phyloP scores from a whole-genome alignment of 2,329 filamentous ascomycete species.

The Endoconidiophora laricicola region DNA sequence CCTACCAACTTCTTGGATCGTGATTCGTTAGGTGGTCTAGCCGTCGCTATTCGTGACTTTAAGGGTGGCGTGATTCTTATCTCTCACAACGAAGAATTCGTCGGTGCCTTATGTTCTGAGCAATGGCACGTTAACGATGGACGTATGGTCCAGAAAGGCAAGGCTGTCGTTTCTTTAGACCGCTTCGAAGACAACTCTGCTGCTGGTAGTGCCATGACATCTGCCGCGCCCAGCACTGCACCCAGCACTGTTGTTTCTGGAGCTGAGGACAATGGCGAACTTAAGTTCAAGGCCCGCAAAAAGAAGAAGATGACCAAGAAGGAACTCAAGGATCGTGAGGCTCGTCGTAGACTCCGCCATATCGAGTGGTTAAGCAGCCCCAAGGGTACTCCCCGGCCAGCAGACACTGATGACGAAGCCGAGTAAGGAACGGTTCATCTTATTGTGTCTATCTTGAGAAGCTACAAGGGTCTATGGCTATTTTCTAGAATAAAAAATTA shows the following conservation, averaged over 20 bases:
- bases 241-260: constrained; percentile 60
- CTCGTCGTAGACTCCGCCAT: constrained; percentile 70
- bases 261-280: constrained; percentile 57
- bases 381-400: constrained; percentile 65
- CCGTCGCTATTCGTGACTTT: constrained; percentile 96
- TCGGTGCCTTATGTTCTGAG: constrained; percentile 86
- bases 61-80: constrained; percentile 98
- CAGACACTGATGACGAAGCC: constrained; percentile 63
- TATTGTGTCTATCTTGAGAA: neutral
- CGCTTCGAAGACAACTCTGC: constrained; percentile 71
- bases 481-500: neutral
- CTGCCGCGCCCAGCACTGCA: constrained; percentile 38
- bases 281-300: constrained; percentile 81
- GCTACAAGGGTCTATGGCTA: constrained; percentile 8
- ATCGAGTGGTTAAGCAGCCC: constrained; percentile 71
- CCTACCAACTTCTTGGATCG: constrained; percentile 98
- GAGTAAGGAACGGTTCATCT: constrained; percentile 13
- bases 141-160: constrained; percentile 68
- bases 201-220: constrained; percentile 37
- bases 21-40: constrained; percentile 87
- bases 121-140: constrained; percentile 91
- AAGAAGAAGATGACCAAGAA: constrained; percentile 99
- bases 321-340: constrained; percentile 86
- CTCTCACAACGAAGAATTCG: constrained; percentile 98
- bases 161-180: constrained; percentile 54